phyloP scores from a whole-genome alignment of 352 stramenopile genomes.

The Peronospora farinosa region DNA sequence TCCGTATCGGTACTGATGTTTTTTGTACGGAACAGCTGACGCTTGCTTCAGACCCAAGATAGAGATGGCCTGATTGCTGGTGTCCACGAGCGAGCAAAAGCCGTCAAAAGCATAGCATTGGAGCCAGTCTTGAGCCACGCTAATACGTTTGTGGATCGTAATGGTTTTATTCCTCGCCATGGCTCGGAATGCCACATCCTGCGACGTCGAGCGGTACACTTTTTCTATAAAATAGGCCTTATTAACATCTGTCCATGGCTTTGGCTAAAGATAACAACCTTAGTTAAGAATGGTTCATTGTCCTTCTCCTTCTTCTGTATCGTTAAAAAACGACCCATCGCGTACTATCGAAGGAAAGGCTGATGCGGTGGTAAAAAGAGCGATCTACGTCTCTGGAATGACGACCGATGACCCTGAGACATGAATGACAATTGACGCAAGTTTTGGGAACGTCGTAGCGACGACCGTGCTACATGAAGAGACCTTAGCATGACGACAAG shows the following conservation, averaged over 20 bases:
- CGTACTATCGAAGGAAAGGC: too few relatives aligned
- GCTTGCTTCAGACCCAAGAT: conserved; percentile 81
- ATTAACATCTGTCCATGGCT: conserved; percentile 75
- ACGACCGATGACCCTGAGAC: too few relatives aligned
- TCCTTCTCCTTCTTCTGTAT: conserved; percentile 8
- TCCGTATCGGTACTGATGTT: conserved; percentile 96
- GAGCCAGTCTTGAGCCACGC: conserved; percentile 87
- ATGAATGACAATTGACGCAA: too few relatives aligned
- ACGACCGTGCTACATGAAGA: too few relatives aligned
- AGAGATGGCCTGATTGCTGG: conserved; percentile 93
- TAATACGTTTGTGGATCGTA: conserved; percentile 70
- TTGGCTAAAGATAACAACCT: conserved; percentile 34
- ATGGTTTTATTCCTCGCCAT: conserved; percentile 95
- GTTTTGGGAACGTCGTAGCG: too few relatives aligned
- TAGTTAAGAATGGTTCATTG: conserved; percentile 35
- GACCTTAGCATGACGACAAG: too few relatives aligned
- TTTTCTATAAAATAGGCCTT: conserved; percentile 82
- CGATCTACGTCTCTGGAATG: too few relatives aligned
- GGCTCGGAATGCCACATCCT: conserved; percentile 80
- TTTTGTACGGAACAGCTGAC: conserved; percentile 85
- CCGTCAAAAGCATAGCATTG: conserved; percentile 95
- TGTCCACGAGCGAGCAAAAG: conserved; percentile 96
- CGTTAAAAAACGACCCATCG: too few relatives aligned
- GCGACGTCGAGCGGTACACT: conserved; percentile 67
- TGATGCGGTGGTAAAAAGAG: too few relatives aligned